Evolutionary conservation across 495 filamentous ascomycete genomes (phyloP).

Genomic region (Neurospora discreta): DNA sequence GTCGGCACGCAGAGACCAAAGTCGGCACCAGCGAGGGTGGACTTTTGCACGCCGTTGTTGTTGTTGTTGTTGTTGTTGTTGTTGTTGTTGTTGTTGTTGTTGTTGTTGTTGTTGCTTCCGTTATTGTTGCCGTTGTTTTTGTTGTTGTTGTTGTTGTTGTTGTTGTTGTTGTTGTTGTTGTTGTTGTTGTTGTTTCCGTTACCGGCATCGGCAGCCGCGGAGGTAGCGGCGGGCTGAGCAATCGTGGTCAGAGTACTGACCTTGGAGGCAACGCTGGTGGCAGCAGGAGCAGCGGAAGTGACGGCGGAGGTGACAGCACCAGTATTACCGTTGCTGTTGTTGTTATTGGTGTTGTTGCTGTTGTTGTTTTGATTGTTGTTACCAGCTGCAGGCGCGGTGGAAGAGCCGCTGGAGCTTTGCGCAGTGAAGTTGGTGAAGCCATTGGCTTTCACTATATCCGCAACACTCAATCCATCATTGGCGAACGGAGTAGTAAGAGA

Average conservation of each 20-base stretch:
- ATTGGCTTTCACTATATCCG: constrained; percentile 38
- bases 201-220: constrained; percentile 4
- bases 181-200: background rate
- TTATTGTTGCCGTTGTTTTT: background rate
- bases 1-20: constrained; percentile 44
- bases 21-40: constrained; percentile 28
- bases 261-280: background rate
- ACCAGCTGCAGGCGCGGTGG: constrained; percentile 8
- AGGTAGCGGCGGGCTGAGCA: constrained; percentile 9
- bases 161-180: background rate
- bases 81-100: background rate
- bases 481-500: constrained; percentile 40
- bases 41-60: constrained; percentile 7
- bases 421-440: constrained; percentile 48
- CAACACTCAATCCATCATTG: constrained; percentile 42
- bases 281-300: constrained; percentile 6
- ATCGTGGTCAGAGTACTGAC: constrained; percentile 12
- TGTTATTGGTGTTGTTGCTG: background rate
- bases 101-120: background rate
- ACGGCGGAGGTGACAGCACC: constrained; percentile 8
- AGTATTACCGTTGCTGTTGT: constrained; percentile 5
- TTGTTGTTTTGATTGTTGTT: background rate
- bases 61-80: background rate
- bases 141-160: background rate
- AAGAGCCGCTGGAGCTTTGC: constrained; percentile 24